Evolutionary conservation across 257 asterid species (phyloP).

Genomic region (Ophiorrhiza pumila): DNA sequence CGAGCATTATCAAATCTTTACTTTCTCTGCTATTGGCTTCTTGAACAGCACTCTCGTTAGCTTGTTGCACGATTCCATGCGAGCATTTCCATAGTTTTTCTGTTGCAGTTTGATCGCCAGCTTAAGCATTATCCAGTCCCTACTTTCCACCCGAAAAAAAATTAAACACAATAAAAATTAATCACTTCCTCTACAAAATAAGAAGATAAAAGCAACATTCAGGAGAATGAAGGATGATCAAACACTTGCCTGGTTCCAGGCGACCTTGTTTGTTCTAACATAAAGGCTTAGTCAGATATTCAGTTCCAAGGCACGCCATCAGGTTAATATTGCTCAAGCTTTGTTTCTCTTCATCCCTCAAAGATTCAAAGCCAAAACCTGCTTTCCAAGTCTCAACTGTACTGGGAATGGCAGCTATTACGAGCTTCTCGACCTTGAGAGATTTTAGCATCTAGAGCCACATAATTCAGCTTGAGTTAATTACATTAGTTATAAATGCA

Average conservation of each 20-base stretch:
- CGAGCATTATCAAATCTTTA: too few species aligned
- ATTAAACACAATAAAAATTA: too few species aligned
- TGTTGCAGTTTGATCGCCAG: slow-evolving; percentile 7
- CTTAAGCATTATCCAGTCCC: slow-evolving; percentile 1
- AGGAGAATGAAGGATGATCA: slow-evolving; percentile 1
- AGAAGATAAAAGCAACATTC: not conserved
- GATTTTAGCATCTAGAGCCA: slow-evolving; percentile 62
- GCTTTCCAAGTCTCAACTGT: slow-evolving; percentile 81
- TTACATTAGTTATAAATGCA: not conserved
- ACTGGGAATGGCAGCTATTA: slow-evolving; percentile 70
- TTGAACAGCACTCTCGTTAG: not conserved
- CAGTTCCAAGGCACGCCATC: slow-evolving; percentile 78
- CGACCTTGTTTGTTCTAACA: slow-evolving; percentile 20
- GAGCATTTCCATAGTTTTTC: slow-evolving; percentile 13
- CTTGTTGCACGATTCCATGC: slow-evolving; percentile 9
- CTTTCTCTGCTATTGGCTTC: slow-evolving; percentile 2
- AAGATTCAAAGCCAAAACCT: slow-evolving; percentile 70
- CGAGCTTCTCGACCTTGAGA: slow-evolving; percentile 67
- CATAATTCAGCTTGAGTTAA: slow-evolving; percentile 10
- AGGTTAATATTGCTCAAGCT: slow-evolving; percentile 58
- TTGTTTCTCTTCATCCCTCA: slow-evolving; percentile 60
- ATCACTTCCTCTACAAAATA: not conserved
- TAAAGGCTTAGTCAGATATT: slow-evolving; percentile 66
- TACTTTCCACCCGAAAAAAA: not conserved
- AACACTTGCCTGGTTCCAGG: slow-evolving; percentile 32